Conservation (phyloP, 352 stramenopile genomes). For the Phytophthora fragariae region DNA sequence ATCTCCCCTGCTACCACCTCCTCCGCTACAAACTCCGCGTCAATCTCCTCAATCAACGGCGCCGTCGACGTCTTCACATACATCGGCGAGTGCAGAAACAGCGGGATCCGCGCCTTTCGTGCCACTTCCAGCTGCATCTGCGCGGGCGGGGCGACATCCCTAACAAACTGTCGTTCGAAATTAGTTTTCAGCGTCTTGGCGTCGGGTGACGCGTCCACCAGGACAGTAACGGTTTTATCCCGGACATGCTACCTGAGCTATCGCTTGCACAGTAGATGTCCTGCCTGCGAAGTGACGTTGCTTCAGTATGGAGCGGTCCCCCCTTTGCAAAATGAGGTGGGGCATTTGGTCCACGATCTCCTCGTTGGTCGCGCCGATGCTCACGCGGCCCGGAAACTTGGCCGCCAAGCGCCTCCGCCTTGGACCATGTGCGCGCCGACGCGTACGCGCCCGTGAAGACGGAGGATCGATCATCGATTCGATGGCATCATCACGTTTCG, state of each 20-base stretch:
- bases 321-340: slow-evolving; percentile 2
- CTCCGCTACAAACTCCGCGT: slow-evolving; percentile 33
- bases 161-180: slow-evolving; percentile 78
- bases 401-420: no score
- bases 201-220: slow-evolving; percentile 43
- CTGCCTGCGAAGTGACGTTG: slow-evolving; percentile 19
- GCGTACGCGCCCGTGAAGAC: no score
- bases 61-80: slow-evolving; percentile 80
- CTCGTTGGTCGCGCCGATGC: no score
- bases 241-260: slow-evolving; percentile 15
- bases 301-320: slow-evolving; percentile 21
- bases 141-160: slow-evolving; percentile 72
- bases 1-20: slow-evolving; percentile 17
- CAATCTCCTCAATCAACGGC: slow-evolving; percentile 60
- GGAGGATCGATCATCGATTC: slow-evolving; percentile 7
- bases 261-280: no score
- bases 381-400: no score
- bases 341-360: neutral
- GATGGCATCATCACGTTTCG: no score
- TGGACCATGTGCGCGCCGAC: no score
- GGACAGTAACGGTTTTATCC: slow-evolving; percentile 86
- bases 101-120: slow-evolving; percentile 79
- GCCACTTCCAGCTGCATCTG: slow-evolving; percentile 90
- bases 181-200: slow-evolving; percentile 55
- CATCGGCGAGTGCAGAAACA: slow-evolving; percentile 90